Evolutionary conservation across 2,329 filamentous ascomycete genomes (phyloP).

Genomic region (Nemania sp.): DNA sequence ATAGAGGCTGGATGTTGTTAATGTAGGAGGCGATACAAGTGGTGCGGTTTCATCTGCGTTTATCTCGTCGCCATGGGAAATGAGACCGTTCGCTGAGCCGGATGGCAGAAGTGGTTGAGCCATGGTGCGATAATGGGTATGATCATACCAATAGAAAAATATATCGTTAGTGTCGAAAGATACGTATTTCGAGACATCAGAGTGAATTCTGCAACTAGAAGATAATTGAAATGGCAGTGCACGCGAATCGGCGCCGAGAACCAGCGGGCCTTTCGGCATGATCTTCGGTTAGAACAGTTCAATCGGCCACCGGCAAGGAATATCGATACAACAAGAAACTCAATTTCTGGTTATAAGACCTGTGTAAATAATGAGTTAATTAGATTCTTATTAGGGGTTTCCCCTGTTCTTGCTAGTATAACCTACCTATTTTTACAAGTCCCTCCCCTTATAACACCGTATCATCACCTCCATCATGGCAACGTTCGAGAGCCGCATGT

Average conservation of each 20-base stretch:
- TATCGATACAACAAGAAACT: background rate
- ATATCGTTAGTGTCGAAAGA: no score
- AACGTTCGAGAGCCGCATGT: slow-evolving; percentile 9
- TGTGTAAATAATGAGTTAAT: no score
- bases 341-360: no score
- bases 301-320: background rate
- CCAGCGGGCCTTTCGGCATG: background rate
- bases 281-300: background rate
- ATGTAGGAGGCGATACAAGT: background rate
- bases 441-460: background rate
- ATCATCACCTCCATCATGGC: background rate
- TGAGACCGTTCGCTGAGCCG: background rate
- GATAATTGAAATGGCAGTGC: no score
- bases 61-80: no score
- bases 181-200: no score
- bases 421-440: no score
- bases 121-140: background rate
- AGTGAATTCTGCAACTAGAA: no score
- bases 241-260: background rate
- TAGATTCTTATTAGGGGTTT: no score
- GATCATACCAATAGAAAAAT: background rate
- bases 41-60: background rate
- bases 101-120: background rate
- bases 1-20: background rate
- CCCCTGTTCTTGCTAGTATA: no score